A percentile compares a stretch with the other conserved stretches of the same genome.
These are phyloP conservation scores for Paracamarosporium sp. DNA, from an alignment of 2,329 filamentous ascomycete species.

Conservation along the genomic window DNA sequence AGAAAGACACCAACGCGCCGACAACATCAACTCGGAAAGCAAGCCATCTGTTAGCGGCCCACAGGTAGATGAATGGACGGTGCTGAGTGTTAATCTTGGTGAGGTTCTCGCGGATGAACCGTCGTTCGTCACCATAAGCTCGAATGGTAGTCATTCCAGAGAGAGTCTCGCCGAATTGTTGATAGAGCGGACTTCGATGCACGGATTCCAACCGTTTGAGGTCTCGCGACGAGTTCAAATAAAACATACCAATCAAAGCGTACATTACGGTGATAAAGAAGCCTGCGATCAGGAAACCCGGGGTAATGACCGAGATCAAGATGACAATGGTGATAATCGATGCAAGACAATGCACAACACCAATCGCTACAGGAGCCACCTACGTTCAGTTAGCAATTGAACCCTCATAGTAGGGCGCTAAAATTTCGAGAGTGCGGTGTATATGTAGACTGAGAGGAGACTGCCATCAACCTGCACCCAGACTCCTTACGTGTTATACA, in stretches of 20 bases:
- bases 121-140: constrained; percentile 90
- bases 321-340: constrained; percentile 83
- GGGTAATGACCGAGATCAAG: constrained; percentile 87
- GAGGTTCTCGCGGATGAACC: constrained; percentile 93
- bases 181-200: constrained; percentile 92
- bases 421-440: too few relatives aligned
- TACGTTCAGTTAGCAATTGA: neutral
- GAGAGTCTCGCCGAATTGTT: constrained; percentile 96
- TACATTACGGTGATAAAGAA: constrained; percentile 86
- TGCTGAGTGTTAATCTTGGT: constrained; percentile 87
- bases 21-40: constrained; percentile 89
- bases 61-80: constrained; percentile 93
- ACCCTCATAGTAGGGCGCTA: neutral
- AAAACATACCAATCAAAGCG: constrained; percentile 82
- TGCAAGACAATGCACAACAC: constrained; percentile 70
- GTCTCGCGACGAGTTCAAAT: constrained; percentile 90
- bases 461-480: too few relatives aligned
- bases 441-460: too few relatives aligned
- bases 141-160: constrained; percentile 96
- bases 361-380: constrained; percentile 81
- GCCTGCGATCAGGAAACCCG: constrained; percentile 86
- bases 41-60: constrained; percentile 97
- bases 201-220: constrained; percentile 94
- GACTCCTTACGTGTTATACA: too few relatives aligned
- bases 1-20: constrained; percentile 91